A percentile compares a stretch with the other conserved stretches of the same genome.
These are phyloP conservation scores for Fomitopsis pinicola DNA, from an alignment of 1,284 basidiomycete genomes.

Conservation along the genomic window DNA sequence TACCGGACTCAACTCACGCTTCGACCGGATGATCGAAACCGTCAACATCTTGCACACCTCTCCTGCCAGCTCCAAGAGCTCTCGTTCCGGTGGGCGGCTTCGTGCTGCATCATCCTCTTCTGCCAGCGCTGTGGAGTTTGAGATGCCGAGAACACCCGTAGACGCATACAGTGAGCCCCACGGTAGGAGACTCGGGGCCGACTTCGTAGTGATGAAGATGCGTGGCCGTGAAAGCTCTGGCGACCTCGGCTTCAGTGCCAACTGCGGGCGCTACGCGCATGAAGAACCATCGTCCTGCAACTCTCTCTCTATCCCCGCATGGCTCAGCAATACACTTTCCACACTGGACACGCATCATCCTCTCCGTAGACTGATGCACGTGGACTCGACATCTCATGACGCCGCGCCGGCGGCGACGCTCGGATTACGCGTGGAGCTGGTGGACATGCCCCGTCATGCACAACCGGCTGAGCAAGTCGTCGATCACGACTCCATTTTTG, in stretches of 20 bases:
- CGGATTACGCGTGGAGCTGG: neutral
- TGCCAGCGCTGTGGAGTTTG: constrained; percentile 25
- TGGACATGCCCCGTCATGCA: neutral
- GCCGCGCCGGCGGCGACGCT: neutral
- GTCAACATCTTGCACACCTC: constrained; percentile 39
- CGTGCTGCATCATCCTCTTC: constrained; percentile 32
- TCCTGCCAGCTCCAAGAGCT: constrained; percentile 13
- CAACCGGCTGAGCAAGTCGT: neutral
- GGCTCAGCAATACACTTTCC: constrained; percentile 42
- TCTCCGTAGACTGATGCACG: constrained; percentile 31
- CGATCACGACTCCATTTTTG: constrained; percentile 2
- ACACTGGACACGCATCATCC: constrained; percentile 39
- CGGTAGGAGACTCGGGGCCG: constrained; percentile 31
- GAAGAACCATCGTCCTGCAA: neutral
- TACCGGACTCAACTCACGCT: constrained; percentile 49
- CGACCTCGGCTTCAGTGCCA: neutral
- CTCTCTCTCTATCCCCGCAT: constrained; percentile 33
- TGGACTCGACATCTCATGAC: neutral
- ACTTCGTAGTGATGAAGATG: constrained; percentile 43
- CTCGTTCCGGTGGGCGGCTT: constrained; percentile 19
- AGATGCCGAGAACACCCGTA: constrained; percentile 38
- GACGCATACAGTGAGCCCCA: constrained; percentile 34
- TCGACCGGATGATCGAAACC: constrained; percentile 60
- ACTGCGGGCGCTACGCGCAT: neutral
- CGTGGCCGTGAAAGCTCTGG: constrained; percentile 5